phyloP scores from a whole-genome alignment of 345 rosid genomes.

The Pistacia atlantica region DNA sequence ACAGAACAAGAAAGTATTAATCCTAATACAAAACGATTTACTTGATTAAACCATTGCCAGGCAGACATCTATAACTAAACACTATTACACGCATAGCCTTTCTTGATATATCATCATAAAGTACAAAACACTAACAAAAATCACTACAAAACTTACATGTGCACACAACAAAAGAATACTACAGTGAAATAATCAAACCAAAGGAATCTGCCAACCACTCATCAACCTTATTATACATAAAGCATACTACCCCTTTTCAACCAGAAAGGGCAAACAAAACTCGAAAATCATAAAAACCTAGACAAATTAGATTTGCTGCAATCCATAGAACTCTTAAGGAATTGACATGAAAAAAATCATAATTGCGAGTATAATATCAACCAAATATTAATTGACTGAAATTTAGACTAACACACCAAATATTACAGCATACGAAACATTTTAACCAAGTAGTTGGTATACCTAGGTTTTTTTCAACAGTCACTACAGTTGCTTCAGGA shows the following conservation, averaged over 20 bases:
- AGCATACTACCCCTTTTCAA: no score
- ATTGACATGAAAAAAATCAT: neutral
- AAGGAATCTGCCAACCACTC: no score
- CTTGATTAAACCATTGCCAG: neutral
- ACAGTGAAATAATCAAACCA: neutral
- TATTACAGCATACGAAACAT: neutral
- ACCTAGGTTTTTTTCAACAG: neutral
- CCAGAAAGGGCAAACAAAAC: no score
- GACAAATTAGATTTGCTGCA: neutral
- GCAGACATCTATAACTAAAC: neutral
- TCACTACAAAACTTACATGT: neutral
- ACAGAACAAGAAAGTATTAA: neutral
- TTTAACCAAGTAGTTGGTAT: neutral
- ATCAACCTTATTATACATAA: no score
- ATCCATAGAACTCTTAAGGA: neutral
- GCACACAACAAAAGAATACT: neutral
- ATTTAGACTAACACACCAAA: neutral
- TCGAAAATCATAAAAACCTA: no score
- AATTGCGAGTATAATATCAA: neutral
- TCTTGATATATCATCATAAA: neutral
- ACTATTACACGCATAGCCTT: neutral
- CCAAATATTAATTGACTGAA: slow-evolving; percentile 1
- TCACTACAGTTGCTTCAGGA: neutral
- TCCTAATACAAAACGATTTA: neutral
- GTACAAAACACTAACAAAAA: neutral